A percentile compares a stretch with the other conserved stretches of the same genome.
Evolutionary conservation across 495 filamentous ascomycete genomes (phyloP).

Genomic region (Penicillium bovifimosum): DNA sequence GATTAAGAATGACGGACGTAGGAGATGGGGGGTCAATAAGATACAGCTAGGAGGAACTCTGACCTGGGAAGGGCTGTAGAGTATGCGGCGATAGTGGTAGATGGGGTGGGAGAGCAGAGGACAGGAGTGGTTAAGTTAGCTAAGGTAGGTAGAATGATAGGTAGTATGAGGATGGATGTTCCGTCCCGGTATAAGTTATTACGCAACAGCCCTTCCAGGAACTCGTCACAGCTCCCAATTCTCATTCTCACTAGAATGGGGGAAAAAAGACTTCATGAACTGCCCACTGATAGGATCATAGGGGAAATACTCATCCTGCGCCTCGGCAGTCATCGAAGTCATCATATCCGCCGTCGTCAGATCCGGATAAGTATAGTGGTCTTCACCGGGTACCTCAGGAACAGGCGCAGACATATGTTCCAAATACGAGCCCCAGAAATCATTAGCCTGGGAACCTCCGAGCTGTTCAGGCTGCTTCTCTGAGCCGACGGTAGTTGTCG

Average conservation of each 20-base stretch:
- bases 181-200: no score
- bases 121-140: background rate
- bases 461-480: background rate
- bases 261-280: slow-evolving; percentile 45
- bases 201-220: no score
- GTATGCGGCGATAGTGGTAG: no score
- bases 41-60: no score
- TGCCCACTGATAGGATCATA: slow-evolving; percentile 44
- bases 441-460: background rate
- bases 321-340: slow-evolving; percentile 7
- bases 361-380: slow-evolving; percentile 4
- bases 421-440: slow-evolving; percentile 8
- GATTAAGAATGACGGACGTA: no score
- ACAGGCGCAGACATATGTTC: slow-evolving; percentile 6
- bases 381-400: background rate
- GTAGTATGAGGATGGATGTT: no score
- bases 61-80: no score
- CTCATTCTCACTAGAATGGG: slow-evolving; percentile 23
- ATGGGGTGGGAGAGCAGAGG: background rate
- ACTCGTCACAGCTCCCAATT: slow-evolving; percentile 8
- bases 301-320: slow-evolving; percentile 36
- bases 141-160: no score
- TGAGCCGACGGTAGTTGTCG: slow-evolving; percentile 9
- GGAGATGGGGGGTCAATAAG: no score
- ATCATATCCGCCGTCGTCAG: slow-evolving; percentile 7